A percentile compares a stretch with the other conserved stretches of the same genome.
phyloP scores from a whole-genome alignment of 352 stramenopile species.

The Phytophthora europaea region DNA sequence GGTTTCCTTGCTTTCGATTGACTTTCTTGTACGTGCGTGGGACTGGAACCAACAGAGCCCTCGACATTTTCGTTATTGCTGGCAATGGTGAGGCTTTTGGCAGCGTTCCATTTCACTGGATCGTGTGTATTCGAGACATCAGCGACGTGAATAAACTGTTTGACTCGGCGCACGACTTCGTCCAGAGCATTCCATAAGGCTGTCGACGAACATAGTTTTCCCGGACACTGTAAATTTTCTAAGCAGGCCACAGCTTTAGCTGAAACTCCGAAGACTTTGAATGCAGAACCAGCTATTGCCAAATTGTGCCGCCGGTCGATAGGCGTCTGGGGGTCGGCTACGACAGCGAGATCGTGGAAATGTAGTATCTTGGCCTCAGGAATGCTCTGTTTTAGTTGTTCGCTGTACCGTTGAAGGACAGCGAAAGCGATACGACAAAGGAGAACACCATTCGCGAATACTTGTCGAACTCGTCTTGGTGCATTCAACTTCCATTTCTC shows the following conservation, averaged over 20 bases:
- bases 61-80: background rate
- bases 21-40: background rate
- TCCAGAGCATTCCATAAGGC: constrained; percentile 28
- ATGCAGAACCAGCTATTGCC: constrained; percentile 14
- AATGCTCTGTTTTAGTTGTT: constrained; percentile 2
- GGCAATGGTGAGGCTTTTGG: background rate
- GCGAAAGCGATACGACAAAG: constrained; percentile 47
- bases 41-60: background rate
- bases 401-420: constrained; percentile 21
- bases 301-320: constrained; percentile 29
- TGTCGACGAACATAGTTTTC: constrained; percentile 9
- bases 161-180: constrained; percentile 14
- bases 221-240: constrained; percentile 14
- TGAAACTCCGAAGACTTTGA: constrained; percentile 27
- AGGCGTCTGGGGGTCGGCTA: constrained; percentile 12
- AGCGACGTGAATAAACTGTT: constrained; percentile 3
- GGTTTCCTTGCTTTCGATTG: constrained; percentile 1
- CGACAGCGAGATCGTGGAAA: background rate
- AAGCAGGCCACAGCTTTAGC: constrained; percentile 12
- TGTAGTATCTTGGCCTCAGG: background rate
- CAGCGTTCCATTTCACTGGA: background rate
- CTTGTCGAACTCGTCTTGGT: constrained; percentile 13
- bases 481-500: constrained; percentile 13
- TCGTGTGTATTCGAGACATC: background rate
- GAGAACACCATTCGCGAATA: constrained; percentile 47